Base-by-base conservation (phyloP, 2,329 filamentous ascomycete species). In the Mycogone perniciosa region DNA sequence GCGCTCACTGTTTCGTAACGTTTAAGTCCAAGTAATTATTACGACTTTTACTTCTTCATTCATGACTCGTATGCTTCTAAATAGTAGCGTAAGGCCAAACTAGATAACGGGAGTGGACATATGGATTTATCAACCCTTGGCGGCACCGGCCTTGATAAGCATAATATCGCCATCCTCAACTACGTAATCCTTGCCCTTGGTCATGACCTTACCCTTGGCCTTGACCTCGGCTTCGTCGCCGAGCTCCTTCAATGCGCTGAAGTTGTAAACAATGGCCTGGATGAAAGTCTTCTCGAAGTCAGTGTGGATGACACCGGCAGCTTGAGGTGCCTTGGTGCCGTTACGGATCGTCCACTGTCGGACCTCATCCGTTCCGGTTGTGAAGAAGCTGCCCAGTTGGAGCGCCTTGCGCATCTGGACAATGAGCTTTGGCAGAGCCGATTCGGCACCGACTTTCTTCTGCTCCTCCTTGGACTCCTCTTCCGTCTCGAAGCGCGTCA, bases 211-310 rank as follows among this genome's bases (percentile, higher is more conserved):
- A 63, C 93, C 93, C 71, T 92, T 92, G 29, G 92, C 82, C 78
- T 91, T 95, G 59, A 96, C 88, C 59, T 87, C 82, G 27, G 83
- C 76, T 76, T 99, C 93, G 58, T 95, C 89, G 47, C 92, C 92
- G 44, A 88, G 76, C 72, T 97, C 93, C 74, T 86, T 89, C 48
- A 99, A 75, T 2, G 79, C 73, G 29, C 68, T 76, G 73, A 83
- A 99, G 76, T 96, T 97, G 76, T 95, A 97, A 31, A 96, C 90
- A 57, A 99, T 80, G 56, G 80, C 87, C 74, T 99, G 95, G 63
- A 99, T 99, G 68, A 99, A 99, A 0, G 95, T 99, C 84, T 99
- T 99, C 73, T 99, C 93, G 60, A 99, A 97, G 69, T 99, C 93
- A 59, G 86, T 89, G 74, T 99, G 93, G 60, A 99, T 99, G 56